Evolutionary conservation across 2,329 filamentous ascomycete genomes (phyloP).

Genomic region (Penicillium sp.): DNA sequence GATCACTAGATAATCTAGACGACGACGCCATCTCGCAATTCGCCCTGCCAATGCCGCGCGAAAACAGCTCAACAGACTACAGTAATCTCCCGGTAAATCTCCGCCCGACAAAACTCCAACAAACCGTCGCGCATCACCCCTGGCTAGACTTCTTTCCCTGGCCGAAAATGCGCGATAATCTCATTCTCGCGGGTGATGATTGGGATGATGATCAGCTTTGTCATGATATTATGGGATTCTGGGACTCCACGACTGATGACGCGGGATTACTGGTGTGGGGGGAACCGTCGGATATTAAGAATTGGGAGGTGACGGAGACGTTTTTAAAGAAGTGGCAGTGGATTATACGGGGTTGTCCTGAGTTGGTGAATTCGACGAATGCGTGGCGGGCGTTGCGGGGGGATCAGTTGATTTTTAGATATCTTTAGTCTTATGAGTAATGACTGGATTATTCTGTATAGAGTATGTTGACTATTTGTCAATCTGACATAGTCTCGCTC

Average conservation of each 20-base stretch:
- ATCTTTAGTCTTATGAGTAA: no score
- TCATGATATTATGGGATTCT: slow-evolving; percentile 35
- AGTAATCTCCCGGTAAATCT: slow-evolving; percentile 25
- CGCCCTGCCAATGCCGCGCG: background rate
- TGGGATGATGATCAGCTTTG: slow-evolving; percentile 37
- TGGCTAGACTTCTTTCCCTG: slow-evolving; percentile 31
- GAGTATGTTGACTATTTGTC: no score
- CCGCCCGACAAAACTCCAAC: slow-evolving; percentile 39
- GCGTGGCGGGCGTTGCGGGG: slow-evolving; percentile 23
- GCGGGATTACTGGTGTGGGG: slow-evolving; percentile 47
- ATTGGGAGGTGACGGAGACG: slow-evolving; percentile 46
- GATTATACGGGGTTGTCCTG: slow-evolving; percentile 24
- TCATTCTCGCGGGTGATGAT: slow-evolving; percentile 28
- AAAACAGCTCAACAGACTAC: background rate
- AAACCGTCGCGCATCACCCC: slow-evolving; percentile 38
- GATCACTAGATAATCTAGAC: slow-evolving; percentile 19
- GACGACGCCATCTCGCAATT: slow-evolving; percentile 29
- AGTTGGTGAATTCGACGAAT: slow-evolving; percentile 25
- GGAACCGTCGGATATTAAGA: slow-evolving; percentile 40
- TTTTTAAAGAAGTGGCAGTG: slow-evolving; percentile 46
- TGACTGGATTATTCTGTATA: no score
- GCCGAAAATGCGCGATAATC: slow-evolving; percentile 39
- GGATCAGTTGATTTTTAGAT: slow-evolving; percentile 26
- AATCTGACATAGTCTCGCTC: no score
- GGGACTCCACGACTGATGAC: slow-evolving; percentile 18